Evolutionary conservation across 176 grass and related monocot species (phyloP), one percentile per base, ranked within the genome.

Genomic region (Avena eriantha): DNA sequence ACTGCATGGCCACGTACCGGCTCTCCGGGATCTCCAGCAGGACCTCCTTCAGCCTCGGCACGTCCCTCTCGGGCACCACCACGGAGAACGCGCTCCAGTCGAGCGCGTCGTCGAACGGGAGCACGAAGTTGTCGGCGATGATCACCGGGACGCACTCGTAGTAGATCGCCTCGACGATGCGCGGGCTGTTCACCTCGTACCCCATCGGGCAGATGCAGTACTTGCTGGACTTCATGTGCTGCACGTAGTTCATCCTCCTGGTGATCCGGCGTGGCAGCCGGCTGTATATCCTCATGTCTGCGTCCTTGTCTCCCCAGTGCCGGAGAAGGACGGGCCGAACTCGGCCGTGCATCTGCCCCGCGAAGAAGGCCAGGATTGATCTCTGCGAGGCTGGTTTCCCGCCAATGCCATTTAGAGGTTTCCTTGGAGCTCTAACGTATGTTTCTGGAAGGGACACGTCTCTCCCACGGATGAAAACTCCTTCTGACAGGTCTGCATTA

Each of bases 361-460:
- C 93, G 69, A 89, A 98, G 91, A 98, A 98, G 24, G 91, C 91
- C 9, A 98, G 89, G 50, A 98, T 93, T 23, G 85, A 87, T 73
- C 96, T 89, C 80, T 98, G 48, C 23, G 61, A 57, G 51, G 81
- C 86, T 53, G 93, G 83, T 70, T 86, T 95, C 19, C 93, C 93
- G 55, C 89, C 93, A 54, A 93, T 80, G 31, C 85, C 88, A 84
- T 91, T 84, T 34, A 78, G 90, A 85, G 96, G 96, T 81, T 80
- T 90, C 81, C 86, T 98, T 78, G 96, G 87, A 80, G 86, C 82
- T 86, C 83, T 93, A 50, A 98, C 70, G 53, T 61, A 95, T 65
- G 91, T 98, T 93, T 95, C 95, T 56, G 95, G 91, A 59, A 98
- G 95, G 36, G 96, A 98, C 17, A 98, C 88, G 35, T 95, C 96